Evolutionary conservation across 805 yeast genomes (phyloP).

Genomic region (Komagataella phaffii): DNA sequence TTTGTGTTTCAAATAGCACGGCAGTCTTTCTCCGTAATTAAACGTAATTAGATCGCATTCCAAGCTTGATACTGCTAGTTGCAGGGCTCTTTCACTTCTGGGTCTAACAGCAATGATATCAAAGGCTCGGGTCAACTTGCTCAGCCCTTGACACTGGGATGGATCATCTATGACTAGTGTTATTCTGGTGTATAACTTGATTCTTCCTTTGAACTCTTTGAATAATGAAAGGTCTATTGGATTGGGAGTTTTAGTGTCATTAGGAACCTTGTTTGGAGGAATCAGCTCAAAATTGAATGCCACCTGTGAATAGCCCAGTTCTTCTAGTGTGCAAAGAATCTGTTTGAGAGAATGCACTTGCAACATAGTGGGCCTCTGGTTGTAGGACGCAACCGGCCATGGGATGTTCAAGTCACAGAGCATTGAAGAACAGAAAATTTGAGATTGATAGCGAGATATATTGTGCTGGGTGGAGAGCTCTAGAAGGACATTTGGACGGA

Average conservation of each 20-base stretch:
- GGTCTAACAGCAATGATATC: slow-evolving; percentile 83
- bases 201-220: slow-evolving; percentile 20
- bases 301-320: slow-evolving; percentile 60
- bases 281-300: slow-evolving; percentile 57
- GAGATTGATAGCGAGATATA: not conserved
- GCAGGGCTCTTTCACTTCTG: slow-evolving; percentile 61
- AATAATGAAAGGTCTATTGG: slow-evolving; percentile 26
- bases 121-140: slow-evolving; percentile 31
- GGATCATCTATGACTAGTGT: slow-evolving; percentile 73
- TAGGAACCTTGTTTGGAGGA: slow-evolving; percentile 40
- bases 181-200: slow-evolving; percentile 50
- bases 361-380: slow-evolving; percentile 21
- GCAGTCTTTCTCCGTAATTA: slow-evolving; percentile 49
- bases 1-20: slow-evolving; percentile 72
- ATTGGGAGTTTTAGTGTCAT: slow-evolving; percentile 20
- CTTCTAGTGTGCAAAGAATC: slow-evolving; percentile 37
- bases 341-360: slow-evolving; percentile 33
- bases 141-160: slow-evolving; percentile 53
- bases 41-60: slow-evolving; percentile 78
- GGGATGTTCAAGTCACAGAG: slow-evolving; percentile 58
- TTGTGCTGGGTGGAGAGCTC: not conserved
- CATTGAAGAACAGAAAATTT: slow-evolving; percentile 15
- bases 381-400: slow-evolving; percentile 51
- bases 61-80: slow-evolving; percentile 57
- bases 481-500: not conserved